Base-by-base conservation (phyloP, 2,329 filamentous ascomycete species). In the Apiospora sp. region DNA sequence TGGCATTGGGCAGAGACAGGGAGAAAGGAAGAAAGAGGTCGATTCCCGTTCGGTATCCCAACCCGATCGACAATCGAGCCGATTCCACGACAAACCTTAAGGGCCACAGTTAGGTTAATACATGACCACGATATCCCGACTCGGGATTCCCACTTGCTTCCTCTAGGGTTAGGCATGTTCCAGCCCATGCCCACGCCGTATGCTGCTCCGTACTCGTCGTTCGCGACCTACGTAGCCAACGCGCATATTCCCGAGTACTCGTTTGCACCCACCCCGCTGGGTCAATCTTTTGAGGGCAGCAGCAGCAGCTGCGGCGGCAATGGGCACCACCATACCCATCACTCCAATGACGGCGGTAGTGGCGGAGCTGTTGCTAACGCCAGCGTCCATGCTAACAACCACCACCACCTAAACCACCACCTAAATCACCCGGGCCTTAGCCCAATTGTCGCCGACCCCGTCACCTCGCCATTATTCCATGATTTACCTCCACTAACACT, bases 101-200 rank as follows among this genome's bases (percentile, higher is more conserved):
- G 58, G 22, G 58, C 58, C 58, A 64, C 58, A 64, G 58, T 64
- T 37, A 22, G 41, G 58, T 64, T 37, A 22, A 10, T 64, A 41
- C 34, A 37, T 64, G 58, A 64, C 19, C 34, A 14, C 58, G 34
- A 64, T 41, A 41, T 64, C 58, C 58, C 58, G 58, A 37, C 34
- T 13, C 49, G 49, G 49, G 49, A 51, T 41, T 64, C 30, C 22
- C 19, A n/a, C 34, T 19, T 64, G 30, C 19, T 41, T 24, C 58
- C 22, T n/a, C 46, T 22, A 64, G 58, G 58, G 34, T 14, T 76
- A 78, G 85, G 82, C 81, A 90, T 89, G 87, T 90, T 88, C 82
- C 85, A 88, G 80, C 85, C 87, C 78, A 86, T 88, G 76, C 83
- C 86, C 71, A 86, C 86, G 71, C 84, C 87, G 71, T 87, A 85